Percentiles rank a stretch among this genome's conserved stretches.
phyloP scores from a whole-genome alignment of 78 protist genomes.

The Emiliania huxleyi region DNA sequence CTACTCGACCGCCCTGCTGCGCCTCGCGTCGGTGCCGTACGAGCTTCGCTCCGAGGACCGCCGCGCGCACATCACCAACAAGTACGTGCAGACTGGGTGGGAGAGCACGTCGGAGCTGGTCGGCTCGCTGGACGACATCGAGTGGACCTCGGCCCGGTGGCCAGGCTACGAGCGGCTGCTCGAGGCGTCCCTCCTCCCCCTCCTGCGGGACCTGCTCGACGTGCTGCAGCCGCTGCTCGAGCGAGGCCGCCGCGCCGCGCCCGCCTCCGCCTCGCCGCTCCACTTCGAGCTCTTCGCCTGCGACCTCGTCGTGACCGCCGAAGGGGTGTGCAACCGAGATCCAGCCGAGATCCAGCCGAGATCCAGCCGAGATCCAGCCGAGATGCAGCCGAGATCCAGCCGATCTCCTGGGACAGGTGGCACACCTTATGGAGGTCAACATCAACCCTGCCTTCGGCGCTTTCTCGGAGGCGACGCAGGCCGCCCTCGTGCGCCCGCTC shows the following conservation, averaged over 20 bases:
- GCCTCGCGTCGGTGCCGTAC: neutral
- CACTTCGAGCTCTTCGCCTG: constrained; percentile 24
- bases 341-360: no score
- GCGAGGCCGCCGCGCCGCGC: neutral
- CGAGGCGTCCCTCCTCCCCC: neutral
- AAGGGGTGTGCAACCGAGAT: no score
- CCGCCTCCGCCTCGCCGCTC: neutral
- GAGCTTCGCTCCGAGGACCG: neutral
- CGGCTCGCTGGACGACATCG: neutral
- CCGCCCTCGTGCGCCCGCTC: neutral
- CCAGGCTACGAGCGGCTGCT: neutral
- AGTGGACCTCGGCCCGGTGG: neutral
- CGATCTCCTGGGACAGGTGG: no score
- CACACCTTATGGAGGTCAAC: neutral
- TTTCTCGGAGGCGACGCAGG: neutral
- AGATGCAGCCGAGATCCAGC: no score
- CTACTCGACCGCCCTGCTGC: neutral
- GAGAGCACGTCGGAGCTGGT: neutral
- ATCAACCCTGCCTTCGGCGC: neutral
- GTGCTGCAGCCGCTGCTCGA: neutral
- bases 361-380: no score
- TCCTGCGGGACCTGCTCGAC: neutral
- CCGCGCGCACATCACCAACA: constrained; percentile 22
- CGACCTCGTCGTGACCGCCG: neutral
- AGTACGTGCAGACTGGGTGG: constrained; percentile 1